Conservation (phyloP, 805 yeast genomes). For the Saccharomycopsis selenospora region DNA sequence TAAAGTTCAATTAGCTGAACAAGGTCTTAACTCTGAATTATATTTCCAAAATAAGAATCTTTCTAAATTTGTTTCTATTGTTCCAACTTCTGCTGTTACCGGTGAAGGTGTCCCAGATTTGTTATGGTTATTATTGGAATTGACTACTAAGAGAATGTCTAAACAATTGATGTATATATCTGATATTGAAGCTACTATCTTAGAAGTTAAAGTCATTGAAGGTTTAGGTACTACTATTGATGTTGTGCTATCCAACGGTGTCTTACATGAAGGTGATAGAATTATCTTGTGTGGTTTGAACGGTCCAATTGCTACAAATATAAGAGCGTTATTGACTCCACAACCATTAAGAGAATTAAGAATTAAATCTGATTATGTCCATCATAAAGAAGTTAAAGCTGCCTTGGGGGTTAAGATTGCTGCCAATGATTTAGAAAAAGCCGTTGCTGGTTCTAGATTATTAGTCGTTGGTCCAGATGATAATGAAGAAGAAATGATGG, state of each 20-base stretch:
- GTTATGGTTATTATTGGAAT: conserved; percentile 87
- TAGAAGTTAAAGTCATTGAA: conserved; percentile 96
- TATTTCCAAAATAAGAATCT: conserved; percentile 92
- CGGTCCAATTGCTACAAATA: conserved; percentile 95
- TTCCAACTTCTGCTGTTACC: conserved; percentile 97
- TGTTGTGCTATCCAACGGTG: conserved; percentile 95
- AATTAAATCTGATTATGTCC: conserved; percentile 92
- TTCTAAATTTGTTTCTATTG: conserved; percentile 89
- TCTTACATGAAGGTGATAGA: conserved; percentile 89
- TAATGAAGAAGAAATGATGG: conserved; percentile 95
- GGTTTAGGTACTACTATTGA: conserved; percentile 99
- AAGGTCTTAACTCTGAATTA: conserved; percentile 95
- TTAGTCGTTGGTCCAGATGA: conserved; percentile 94
- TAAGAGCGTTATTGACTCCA: conserved; percentile 93
- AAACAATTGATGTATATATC: conserved; percentile 95
- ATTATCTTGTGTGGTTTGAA: conserved; percentile 95
- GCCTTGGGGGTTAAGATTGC: conserved; percentile 98
- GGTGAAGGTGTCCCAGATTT: conserved; percentile 99
- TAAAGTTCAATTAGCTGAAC: conserved; percentile 90
- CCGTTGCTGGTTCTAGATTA: conserved; percentile 97
- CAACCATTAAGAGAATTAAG: conserved; percentile 96
- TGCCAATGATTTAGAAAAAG: conserved; percentile 95
- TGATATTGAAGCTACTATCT: conserved; percentile 88
- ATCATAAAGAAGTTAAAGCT: conserved; percentile 96
- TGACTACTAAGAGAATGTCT: conserved; percentile 98